Evolutionary conservation across 371 early-diverging fungal species (phyloP).

Genomic region (Apophysomyces trapeziformis): DNA sequence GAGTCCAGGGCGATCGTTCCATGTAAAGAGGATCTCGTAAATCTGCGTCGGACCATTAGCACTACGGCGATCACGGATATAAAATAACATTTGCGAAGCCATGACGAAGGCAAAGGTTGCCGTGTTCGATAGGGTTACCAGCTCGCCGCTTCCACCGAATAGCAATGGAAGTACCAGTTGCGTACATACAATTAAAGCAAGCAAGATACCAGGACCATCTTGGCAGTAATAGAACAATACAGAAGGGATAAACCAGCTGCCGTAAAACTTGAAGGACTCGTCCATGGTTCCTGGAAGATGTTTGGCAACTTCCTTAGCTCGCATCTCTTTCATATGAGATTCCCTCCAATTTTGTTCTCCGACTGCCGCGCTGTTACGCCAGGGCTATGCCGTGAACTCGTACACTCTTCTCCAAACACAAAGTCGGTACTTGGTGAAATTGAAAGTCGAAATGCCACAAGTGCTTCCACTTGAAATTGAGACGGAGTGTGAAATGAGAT

Average conservation of each 20-base stretch:
- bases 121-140: slow-evolving; percentile 12
- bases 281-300: no score
- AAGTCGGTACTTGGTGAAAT: no score
- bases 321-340: no score
- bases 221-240: slow-evolving; percentile 1
- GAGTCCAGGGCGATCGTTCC: slow-evolving; percentile 24
- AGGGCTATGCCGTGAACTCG: no score
- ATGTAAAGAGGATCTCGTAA: slow-evolving; percentile 17
- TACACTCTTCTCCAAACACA: no score
- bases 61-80: slow-evolving; percentile 23
- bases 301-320: no score
- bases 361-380: no score
- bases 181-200: background rate
- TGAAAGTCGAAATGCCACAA: no score
- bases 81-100: slow-evolving; percentile 30
- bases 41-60: slow-evolving; percentile 10
- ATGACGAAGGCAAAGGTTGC: slow-evolving; percentile 27
- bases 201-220: background rate
- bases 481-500: no score
- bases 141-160: slow-evolving; percentile 10
- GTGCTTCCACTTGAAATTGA: no score
- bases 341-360: no score
- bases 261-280: background rate
- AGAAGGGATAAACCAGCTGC: background rate
- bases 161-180: background rate